These are phyloP conservation scores for Chaetomiaceae sp. DNA, from an alignment of 2,329 filamentous ascomycete genomes.

Conservation along the genomic window DNA sequence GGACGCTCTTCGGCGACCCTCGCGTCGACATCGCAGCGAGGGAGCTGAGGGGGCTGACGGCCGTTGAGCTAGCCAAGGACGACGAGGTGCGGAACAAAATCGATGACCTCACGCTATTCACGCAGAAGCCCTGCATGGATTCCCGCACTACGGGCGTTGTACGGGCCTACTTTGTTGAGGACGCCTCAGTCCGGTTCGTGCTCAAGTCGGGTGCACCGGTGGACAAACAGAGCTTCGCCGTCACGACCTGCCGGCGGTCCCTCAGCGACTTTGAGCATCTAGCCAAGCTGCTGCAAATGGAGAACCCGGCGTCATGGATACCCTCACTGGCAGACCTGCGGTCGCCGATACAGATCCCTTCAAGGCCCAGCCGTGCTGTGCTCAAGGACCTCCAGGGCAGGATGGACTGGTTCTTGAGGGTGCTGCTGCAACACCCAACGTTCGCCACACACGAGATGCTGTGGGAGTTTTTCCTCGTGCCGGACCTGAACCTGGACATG, in stretches of 20 bases:
- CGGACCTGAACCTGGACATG: conserved; percentile 84
- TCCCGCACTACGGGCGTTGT: conserved; percentile 89
- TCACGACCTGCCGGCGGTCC: conserved; percentile 88
- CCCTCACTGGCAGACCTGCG: conserved; percentile 72
- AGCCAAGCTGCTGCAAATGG: conserved; percentile 73
- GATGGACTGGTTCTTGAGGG: conserved; percentile 82
- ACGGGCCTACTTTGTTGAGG: conserved; percentile 93
- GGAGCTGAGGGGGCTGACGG: conserved; percentile 83
- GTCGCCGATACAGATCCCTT: conserved; percentile 89
- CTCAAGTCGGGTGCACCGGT: conserved; percentile 89
- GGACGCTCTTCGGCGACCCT: conserved; percentile 79
- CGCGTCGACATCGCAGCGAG: conserved; percentile 80
- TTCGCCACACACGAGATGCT: conserved; percentile 96
- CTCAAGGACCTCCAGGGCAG: conserved; percentile 82
- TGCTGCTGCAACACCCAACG: conserved; percentile 81
- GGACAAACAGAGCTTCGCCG: conserved; percentile 77
- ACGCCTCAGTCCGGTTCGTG: conserved; percentile 86
- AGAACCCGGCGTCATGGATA: conserved; percentile 94
- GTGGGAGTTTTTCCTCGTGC: conserved; percentile 98
- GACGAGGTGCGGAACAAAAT: conserved; percentile 96
- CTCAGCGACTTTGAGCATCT: conserved; percentile 88
- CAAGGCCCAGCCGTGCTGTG: conserved; percentile 81
- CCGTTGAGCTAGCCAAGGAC: conserved; percentile 94
- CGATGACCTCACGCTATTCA: conserved; percentile 85
- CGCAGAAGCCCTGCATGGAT: conserved; percentile 65